Conservation (phyloP, 345 rosid species). For the Corchorus capsularis region DNA sequence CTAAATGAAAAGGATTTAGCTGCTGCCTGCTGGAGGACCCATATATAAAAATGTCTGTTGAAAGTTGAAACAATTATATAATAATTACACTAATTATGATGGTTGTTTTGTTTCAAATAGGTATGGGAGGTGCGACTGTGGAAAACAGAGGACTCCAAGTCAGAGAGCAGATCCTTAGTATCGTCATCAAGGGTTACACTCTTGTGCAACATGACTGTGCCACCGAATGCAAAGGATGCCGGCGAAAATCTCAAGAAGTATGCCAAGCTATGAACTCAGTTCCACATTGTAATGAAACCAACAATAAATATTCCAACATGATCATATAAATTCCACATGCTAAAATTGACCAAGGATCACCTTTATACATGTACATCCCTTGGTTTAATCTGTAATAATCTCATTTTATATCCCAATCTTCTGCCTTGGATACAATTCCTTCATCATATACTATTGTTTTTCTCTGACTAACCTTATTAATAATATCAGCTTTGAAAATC, state of each 20-base stretch:
- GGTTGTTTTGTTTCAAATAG: slow-evolving; percentile 31
- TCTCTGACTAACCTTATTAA: too few species aligned
- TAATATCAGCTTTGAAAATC: neutral
- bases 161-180: slow-evolving; percentile 42
- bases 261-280: slow-evolving; percentile 52
- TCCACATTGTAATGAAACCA: neutral
- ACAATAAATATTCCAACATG: neutral
- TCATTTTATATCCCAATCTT: too few species aligned
- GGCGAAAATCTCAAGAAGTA: slow-evolving; percentile 44
- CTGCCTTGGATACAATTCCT: too few species aligned
- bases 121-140: slow-evolving; percentile 85
- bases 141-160: slow-evolving; percentile 50
- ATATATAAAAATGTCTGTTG: too few species aligned
- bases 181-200: slow-evolving; percentile 76
- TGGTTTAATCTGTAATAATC: neutral
- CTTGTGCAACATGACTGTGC: slow-evolving; percentile 67
- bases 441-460: too few species aligned
- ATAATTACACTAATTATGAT: neutral
- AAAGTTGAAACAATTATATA: neutral
- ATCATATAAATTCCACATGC: neutral
- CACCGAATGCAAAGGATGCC: slow-evolving; percentile 58
- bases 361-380: neutral
- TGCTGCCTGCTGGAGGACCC: neutral
- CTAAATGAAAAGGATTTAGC: neutral
- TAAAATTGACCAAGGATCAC: neutral